A percentile compares a stretch with the other conserved stretches of the same genome.
phyloP scores from a whole-genome alignment of 2,329 filamentous ascomycete species.

The Talaromyces sp. region DNA sequence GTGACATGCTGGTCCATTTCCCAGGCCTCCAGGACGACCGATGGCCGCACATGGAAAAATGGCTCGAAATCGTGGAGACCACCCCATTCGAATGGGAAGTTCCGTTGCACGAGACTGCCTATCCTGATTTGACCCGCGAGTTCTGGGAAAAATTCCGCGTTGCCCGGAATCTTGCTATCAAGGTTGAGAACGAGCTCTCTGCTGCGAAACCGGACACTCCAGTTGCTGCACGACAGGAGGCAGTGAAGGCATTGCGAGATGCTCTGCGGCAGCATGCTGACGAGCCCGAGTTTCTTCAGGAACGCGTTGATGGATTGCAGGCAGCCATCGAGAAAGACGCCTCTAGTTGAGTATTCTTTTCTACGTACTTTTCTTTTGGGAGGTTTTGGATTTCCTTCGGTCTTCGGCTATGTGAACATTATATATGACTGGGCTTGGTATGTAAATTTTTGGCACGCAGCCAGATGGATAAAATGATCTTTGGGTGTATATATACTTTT shows the following conservation, averaged over 20 bases:
- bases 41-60: constrained; percentile 21
- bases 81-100: constrained; percentile 18
- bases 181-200: constrained; percentile 13
- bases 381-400: neutral
- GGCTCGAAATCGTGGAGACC: constrained; percentile 19
- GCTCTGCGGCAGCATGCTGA: constrained; percentile 13
- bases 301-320: constrained; percentile 13
- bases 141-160: constrained; percentile 19
- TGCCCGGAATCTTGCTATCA: constrained; percentile 14
- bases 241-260: constrained; percentile 9
- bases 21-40: constrained; percentile 21
- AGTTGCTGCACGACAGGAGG: constrained; percentile 8
- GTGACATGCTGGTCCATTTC: constrained; percentile 27
- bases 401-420: neutral
- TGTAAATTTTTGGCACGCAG: neutral
- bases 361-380: neutral
- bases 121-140: constrained; percentile 12
- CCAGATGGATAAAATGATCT: neutral
- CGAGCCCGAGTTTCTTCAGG: constrained; percentile 11
- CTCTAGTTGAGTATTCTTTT: neutral
- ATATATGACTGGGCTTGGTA: neutral
- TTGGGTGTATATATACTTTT: neutral
- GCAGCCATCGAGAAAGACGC: constrained; percentile 2
- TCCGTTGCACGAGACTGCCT: constrained; percentile 18
- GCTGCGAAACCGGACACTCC: constrained; percentile 9